A percentile compares a stretch with the other conserved stretches of the same genome.
Conservation (phyloP, 192 early-diverging fungal species). For the Pilaira anomala region DNA sequence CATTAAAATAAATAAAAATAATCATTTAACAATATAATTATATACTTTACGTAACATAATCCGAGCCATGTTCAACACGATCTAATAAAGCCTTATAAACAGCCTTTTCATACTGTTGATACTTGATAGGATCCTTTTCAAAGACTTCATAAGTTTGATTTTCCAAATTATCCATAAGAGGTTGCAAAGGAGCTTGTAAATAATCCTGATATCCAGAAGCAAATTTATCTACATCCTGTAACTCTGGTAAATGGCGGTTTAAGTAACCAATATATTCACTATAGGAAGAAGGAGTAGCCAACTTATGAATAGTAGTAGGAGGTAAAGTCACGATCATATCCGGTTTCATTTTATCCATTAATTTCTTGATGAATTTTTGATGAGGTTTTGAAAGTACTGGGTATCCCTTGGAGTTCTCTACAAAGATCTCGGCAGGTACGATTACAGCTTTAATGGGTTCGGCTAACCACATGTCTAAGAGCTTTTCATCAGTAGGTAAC, state of each 20-base stretch:
- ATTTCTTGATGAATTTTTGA: conserved; percentile 62
- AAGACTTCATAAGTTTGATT: conserved; percentile 94
- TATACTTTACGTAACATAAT: conserved; percentile 48
- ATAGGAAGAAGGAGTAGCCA: conserved; percentile 55
- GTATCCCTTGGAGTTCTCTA: conserved; percentile 76
- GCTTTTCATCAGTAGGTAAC: conserved; percentile 43
- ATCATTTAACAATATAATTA: background rate
- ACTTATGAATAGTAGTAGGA: conserved; percentile 19
- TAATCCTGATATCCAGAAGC: conserved; percentile 89
- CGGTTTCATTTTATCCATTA: conserved; percentile 39
- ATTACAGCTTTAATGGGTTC: conserved; percentile 83
- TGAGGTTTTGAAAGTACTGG: conserved; percentile 82
- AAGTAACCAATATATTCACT: conserved; percentile 81
- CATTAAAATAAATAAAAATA: conserved; percentile 1
- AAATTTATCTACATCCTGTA: conserved; percentile 65
- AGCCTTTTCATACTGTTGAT: conserved; percentile 81
- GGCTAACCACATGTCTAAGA: conserved; percentile 72
- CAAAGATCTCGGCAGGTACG: conserved; percentile 69
- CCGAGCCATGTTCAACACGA: conserved; percentile 31
- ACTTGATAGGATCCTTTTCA: conserved; percentile 94
- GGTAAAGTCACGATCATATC: conserved; percentile 26
- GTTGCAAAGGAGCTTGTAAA: conserved; percentile 79
- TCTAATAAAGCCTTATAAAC: conserved; percentile 58
- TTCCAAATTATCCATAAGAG: conserved; percentile 93
- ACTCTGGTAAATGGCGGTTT: conserved; percentile 55